phyloP scores from a whole-genome alignment of 108 stramenopile species.

The Chaetoceros tenuissimus region DNA sequence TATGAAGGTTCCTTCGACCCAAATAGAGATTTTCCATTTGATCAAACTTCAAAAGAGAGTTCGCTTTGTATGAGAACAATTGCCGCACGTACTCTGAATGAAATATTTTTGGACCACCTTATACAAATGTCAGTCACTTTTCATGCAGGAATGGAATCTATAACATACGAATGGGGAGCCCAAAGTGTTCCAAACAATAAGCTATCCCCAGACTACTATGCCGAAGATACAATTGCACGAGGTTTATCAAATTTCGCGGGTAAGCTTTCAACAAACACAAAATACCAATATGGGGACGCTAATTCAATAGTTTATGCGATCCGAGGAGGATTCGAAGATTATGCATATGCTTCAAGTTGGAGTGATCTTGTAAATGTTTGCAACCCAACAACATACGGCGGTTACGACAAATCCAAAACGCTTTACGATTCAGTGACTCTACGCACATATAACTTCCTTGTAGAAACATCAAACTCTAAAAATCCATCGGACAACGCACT shows the following conservation, averaged over 20 bases:
- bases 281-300: constrained; percentile 61
- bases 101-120: constrained; percentile 65
- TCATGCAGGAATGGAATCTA: constrained; percentile 88
- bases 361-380: constrained; percentile 36
- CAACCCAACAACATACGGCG: constrained; percentile 47
- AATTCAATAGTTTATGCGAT: constrained; percentile 73
- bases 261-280: constrained; percentile 13
- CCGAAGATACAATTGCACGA: constrained; percentile 29
- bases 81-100: constrained; percentile 77
- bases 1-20: constrained; percentile 51
- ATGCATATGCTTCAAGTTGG: constrained; percentile 20
- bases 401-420: constrained; percentile 40
- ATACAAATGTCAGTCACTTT: constrained; percentile 82
- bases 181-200: constrained; percentile 22
- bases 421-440: constrained; percentile 19
- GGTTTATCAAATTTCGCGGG: constrained; percentile 45
- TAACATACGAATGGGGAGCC: constrained; percentile 90
- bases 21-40: constrained; percentile 88
- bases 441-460: constrained; percentile 26
- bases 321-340: constrained; percentile 73
- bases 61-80: constrained; percentile 68
- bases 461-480: constrained; percentile 23
- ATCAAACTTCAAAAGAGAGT: constrained; percentile 14
- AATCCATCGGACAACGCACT: constrained; percentile 14
- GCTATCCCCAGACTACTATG: constrained; percentile 43